Evolutionary conservation across 1,284 basidiomycete genomes (phyloP), one percentile per base, ranked within the genome.

Genomic region (Gomphus sp.): DNA sequence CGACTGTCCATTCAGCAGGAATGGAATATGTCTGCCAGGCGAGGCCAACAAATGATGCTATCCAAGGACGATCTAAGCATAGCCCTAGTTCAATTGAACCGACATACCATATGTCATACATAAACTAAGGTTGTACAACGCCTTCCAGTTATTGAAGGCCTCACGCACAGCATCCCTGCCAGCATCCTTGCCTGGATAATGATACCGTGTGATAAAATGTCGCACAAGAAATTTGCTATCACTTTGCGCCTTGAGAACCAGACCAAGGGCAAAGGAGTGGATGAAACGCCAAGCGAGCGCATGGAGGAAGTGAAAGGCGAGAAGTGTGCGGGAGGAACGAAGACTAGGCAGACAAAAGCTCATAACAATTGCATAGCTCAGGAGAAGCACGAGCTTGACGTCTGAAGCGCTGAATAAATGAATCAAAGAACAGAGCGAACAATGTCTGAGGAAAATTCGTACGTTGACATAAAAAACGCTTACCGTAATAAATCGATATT

Each of bases 101-200:
- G 12, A 79, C 82, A 47, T 64, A 91, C 91, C 84, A 71, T 98
- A 98, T 8, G 89, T 95, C 93, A 98, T 97, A 69, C 88, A 88
- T 74, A 96, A 79, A 68, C 89, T 93, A 69, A 94, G 74, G 71
- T 98, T 98, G 72, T 96, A 98, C 41, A 91, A 80, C 6, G 80
- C 80, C 73, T 98, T 98, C 94, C 95, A 99, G 71, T 96, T 96
- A 37, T 80, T 78, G 67, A 98, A 99, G 0, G 95, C 92, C 69
- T 98, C 96, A 52, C 86, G 80, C 11, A 95, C 83, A 0, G 94
- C 93, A 55, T 85, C 82, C 69, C 81, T 72, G 55, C 83, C 76
- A 41, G 74, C 65, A 16, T 68, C 78, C 62, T 84, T 80, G 62
- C 74, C 75, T 8, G 84, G 80, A 70, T 95, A 94, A 63, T 93